A percentile compares a stretch with the other conserved stretches of the same genome.
These are phyloP conservation scores for Arthrobotrys sphaeroides DNA, from an alignment of 2,329 filamentous ascomycete species.

Conservation along the genomic window DNA sequence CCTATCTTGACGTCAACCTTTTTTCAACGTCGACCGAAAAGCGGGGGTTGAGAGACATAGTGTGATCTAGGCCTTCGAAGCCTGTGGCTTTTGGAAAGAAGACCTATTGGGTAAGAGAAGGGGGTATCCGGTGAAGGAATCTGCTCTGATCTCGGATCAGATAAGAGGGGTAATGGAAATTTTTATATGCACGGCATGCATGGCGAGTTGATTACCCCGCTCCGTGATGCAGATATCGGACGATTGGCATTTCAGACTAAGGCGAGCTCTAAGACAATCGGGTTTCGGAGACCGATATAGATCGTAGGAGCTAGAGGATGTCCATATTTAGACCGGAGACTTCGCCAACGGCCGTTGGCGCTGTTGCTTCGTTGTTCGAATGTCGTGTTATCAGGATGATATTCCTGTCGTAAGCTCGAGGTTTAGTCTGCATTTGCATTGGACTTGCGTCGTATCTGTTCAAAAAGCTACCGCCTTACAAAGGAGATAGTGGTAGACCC, in stretches of 20 bases:
- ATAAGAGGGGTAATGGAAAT: constrained; percentile 10
- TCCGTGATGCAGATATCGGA: constrained; percentile 16
- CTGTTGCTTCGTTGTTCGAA: neutral
- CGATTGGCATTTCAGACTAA: neutral
- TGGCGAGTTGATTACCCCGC: constrained; percentile 12
- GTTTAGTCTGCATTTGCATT: constrained; percentile 4
- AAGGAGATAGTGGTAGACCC: constrained; percentile 7
- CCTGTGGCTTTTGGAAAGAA: neutral
- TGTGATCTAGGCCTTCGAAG: constrained; percentile 1
- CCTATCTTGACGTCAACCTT: constrained; percentile 7
- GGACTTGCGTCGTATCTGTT: neutral
- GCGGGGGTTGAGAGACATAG: constrained; percentile 13
- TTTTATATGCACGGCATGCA: constrained; percentile 17
- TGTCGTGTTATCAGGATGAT: neutral
- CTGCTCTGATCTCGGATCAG: constrained; percentile 9
- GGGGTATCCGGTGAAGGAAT: neutral
- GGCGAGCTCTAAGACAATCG: constrained; percentile 3
- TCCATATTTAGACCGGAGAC: neutral
- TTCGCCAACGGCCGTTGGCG: neutral
- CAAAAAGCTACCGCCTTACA: constrained; percentile 4
- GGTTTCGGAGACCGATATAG: neutral
- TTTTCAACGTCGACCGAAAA: constrained; percentile 8
- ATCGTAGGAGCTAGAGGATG: neutral
- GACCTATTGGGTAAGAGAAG: neutral
- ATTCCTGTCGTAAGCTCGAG: neutral